Evolutionary conservation across 2,329 filamentous ascomycete species (phyloP), one percentile per base, ranked within the genome.

Genomic region (Calonectria pteridis): DNA sequence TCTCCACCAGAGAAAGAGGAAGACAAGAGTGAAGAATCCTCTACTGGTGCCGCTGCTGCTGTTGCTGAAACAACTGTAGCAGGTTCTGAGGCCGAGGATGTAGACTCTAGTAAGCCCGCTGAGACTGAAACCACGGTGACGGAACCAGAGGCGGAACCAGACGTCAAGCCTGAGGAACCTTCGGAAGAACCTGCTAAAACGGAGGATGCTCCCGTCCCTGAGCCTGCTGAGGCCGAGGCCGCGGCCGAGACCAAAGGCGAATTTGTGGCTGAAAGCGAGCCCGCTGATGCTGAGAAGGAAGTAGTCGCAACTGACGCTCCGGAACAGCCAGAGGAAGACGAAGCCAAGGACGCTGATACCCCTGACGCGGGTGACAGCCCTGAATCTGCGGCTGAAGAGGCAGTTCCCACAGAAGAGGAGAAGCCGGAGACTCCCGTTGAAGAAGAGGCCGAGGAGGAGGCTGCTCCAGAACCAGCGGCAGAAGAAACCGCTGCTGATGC

Each of bases 171-270:
- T 28, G 58, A 66, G 20, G 58, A 65, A 16, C 3, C 50, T 18
- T 23, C 23, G 9, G 71, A 73, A 35, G 51, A 73, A 28, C 16
- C 59, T 14, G 49, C 66, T 5, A 43, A 59, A 43, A 51, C 40
- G 16, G 68, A 62, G 14, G 55, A 68, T 26, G 18, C 58, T 64
- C 58, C 72, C n/a, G 69, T 68, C 28, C 58, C 69, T 14, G 55
- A 62, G 43, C 23, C 53, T 26, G 72, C 66, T 31, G 63, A 40
- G 40, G 53, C 43, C 2, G 71, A 74, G 46, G 71, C 69, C 16
- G 76, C 76, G 4, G 31, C 68, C 33, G 63, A 40, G 35, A 62
- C 37, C 2, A 71, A 74, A 51, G 71, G 69, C 16, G 74, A 78
- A 6, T 1, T 33, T 40, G 29, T 28, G 14, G 29, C 49, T 20